Conservation (phyloP, 441 rosid species). For the Raphanus hybrid region DNA sequence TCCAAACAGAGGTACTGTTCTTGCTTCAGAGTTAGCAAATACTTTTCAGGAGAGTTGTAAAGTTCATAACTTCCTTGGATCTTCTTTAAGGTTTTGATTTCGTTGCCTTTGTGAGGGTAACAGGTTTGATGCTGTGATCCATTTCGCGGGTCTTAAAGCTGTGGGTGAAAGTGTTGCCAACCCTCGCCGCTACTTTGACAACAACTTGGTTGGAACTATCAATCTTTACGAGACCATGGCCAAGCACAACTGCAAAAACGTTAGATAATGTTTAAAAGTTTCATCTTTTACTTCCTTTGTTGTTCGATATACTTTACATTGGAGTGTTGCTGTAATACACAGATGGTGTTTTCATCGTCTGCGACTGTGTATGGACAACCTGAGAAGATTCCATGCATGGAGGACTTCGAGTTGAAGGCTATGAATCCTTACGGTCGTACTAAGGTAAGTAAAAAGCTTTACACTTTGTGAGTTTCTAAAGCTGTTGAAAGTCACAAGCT, state of each 20-base stretch:
- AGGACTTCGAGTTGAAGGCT: conserved; percentile 59
- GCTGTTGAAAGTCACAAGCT: background rate
- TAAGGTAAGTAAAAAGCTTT: conserved; percentile 48
- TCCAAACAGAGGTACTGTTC: conserved; percentile 52
- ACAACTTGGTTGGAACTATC: conserved; percentile 73
- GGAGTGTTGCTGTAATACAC: conserved; percentile 29
- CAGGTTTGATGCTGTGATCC: conserved; percentile 77
- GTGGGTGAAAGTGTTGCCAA: conserved; percentile 68
- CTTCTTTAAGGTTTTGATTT: background rate
- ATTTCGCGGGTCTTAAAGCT: conserved; percentile 79
- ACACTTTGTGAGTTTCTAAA: background rate
- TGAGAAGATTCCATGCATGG: conserved; percentile 65
- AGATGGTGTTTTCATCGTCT: conserved; percentile 82
- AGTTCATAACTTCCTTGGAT: conserved; percentile 13
- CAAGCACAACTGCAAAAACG: conserved; percentile 68
- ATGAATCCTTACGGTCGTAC: conserved; percentile 83
- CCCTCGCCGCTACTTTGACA: conserved; percentile 70
- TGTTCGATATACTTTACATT: background rate
- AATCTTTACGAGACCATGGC: conserved; percentile 70
- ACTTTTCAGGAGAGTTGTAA: background rate
- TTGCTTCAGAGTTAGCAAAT: background rate
- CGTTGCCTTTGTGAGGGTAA: conserved; percentile 1
- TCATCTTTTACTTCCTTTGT: background rate
- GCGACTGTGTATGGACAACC: conserved; percentile 86
- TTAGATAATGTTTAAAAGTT: conserved; percentile 20